Percentiles rank a stretch among this genome's conserved stretches.
These are phyloP conservation scores for Lantana camara DNA, from an alignment of 257 asterid species.

Conservation along the genomic window DNA sequence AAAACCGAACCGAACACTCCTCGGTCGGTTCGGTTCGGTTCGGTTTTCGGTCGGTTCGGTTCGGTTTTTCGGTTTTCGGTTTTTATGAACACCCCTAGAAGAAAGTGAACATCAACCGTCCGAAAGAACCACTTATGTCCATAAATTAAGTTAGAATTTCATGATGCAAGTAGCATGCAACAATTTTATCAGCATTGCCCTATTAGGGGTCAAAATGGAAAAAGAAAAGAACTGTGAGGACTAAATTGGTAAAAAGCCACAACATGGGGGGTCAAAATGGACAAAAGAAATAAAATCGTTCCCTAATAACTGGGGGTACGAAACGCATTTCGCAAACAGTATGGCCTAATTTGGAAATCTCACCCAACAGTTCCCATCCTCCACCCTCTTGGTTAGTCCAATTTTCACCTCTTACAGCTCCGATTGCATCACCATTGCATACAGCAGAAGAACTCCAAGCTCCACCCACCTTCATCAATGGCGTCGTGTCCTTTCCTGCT, in stretches of 20 bases:
- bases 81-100: too few species aligned
- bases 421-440: slow-evolving; percentile 18
- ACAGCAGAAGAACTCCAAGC: slow-evolving; percentile 9
- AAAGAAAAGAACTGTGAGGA: background rate
- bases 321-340: slow-evolving; percentile 18
- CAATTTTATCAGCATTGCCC: too few species aligned
- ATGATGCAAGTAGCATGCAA: too few species aligned
- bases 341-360: slow-evolving; percentile 23
- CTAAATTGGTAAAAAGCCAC: background rate
- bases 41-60: too few species aligned
- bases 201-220: background rate
- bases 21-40: too few species aligned
- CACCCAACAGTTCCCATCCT: background rate
- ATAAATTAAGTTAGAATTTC: too few species aligned
- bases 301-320: background rate
- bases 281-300: background rate
- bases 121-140: too few species aligned
- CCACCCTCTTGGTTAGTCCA: background rate
- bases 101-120: too few species aligned
- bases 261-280: background rate
- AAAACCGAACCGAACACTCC: too few species aligned
- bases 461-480: slow-evolving; percentile 30
- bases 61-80: too few species aligned
- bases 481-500: slow-evolving; percentile 30
- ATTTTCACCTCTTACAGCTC: background rate